These are phyloP conservation scores for Hyaloscypha finlandica DNA, from an alignment of 495 filamentous ascomycete species.

Conservation along the genomic window DNA sequence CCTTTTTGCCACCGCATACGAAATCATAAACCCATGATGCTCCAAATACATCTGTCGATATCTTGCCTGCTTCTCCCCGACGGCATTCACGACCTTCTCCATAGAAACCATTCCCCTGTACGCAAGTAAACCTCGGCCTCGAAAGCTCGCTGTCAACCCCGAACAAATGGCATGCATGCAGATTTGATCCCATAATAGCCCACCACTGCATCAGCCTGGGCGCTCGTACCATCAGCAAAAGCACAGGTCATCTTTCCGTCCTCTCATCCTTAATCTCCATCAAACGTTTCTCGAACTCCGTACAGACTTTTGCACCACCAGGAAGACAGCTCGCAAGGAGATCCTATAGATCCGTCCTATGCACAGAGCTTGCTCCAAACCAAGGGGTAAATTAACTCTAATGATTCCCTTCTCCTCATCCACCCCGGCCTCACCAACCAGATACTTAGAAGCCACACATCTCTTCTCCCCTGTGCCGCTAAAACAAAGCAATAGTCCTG, in stretches of 20 bases:
- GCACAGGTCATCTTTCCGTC: constrained; percentile 33
- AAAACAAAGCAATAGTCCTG: constrained; percentile 16
- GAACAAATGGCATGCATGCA: constrained; percentile 40
- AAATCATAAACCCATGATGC: constrained; percentile 44
- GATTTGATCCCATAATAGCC: constrained; percentile 59
- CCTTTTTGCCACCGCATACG: constrained; percentile 45
- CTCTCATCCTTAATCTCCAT: constrained; percentile 6
- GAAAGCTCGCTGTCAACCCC: constrained; percentile 35
- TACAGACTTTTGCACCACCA: constrained; percentile 28
- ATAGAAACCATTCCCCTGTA: constrained; percentile 53
- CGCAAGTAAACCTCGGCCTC: constrained; percentile 44
- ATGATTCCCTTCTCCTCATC: constrained; percentile 22
- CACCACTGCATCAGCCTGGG: constrained; percentile 49
- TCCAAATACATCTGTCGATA: constrained; percentile 49
- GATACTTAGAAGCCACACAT: constrained; percentile 28
- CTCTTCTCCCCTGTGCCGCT: constrained; percentile 29
- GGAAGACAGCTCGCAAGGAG: constrained; percentile 59
- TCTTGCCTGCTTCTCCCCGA: constrained; percentile 44
- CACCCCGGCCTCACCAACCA: constrained; percentile 11
- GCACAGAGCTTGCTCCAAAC: constrained; percentile 34
- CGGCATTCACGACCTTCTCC: constrained; percentile 37
- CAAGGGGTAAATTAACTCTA: constrained; percentile 14
- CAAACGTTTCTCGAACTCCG: constrained; percentile 44
- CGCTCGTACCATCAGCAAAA: constrained; percentile 52
- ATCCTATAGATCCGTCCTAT: constrained; percentile 60